Evolutionary conservation across 371 early-diverging fungal species (phyloP), one percentile per base, ranked within the genome.

Genomic region (Apophysomyces variabilis): DNA sequence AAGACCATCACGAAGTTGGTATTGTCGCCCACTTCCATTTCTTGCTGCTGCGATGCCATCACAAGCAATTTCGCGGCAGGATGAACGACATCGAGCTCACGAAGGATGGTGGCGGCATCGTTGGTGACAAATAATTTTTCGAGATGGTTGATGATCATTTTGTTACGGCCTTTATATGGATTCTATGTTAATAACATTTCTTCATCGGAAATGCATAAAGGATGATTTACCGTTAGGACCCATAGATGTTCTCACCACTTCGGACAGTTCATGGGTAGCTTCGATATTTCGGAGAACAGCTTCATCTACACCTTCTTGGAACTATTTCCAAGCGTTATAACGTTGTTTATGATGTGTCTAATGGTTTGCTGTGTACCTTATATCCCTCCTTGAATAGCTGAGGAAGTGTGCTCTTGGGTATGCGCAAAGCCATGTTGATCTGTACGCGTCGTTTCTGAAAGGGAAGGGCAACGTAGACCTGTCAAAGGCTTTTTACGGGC

Each of bases 91-190:
- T 99, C 98, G 62, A 99, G 86, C 71, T 97, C 98, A 70, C 94
- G 92, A 74, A 99, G 93, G 73, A 99, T 99, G 60, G 99, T 99
- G 21, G 99, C 99, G 50, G 99, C 99, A 85, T 99, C 99, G 82
- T 93, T 97, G 16, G 99, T 99, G 58, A 99, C 98, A 76, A 99
- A 94, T 59, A 99, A 87, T 81, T 97, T 96, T 69, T 96, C 97
- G 71, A 97, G 84, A 78, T 96, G 96, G 75, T 98, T 98, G 78
- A 99, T 93, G 70, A 99, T 96, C 92, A 99, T 96, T 85, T 99
- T 99, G 87, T 99, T 99, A 71, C 97, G 93, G 39, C 99, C 99
- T 94, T 76, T 47, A 44, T 4, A 26, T 26, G 32, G 11, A 4
- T 21, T 45, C 37, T 37, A 3, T 8, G 18, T 26, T 26, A 26